Base-by-base conservation (phyloP, 768 basidiomycete species). In the Trametes cinnabarina region DNA sequence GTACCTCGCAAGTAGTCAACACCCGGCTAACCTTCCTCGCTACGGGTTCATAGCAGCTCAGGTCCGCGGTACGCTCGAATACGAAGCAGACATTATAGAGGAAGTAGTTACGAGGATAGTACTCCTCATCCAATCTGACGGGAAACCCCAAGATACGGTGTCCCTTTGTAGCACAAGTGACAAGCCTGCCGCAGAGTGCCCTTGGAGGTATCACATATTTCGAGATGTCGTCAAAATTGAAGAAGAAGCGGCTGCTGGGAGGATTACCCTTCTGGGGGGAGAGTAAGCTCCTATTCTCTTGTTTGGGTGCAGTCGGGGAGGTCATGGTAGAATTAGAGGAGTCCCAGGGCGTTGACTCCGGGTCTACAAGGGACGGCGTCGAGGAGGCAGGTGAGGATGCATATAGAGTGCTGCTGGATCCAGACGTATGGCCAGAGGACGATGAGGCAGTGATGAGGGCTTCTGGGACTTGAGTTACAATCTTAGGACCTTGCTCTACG, bases 41-140 rank as follows among this genome's bases (percentile, higher is more conserved):
- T 48, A 99, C 84, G 3, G 94, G 92, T 63, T 98, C 96, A 74
- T 95, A 98, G 63, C 94, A 95, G 67, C 92, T 94, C 52, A 98
- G 76, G 71, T 97, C 94, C 11, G 93, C 93, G 23, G 82, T 82
- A 43, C 91, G 85, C 46, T 94, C 90, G 71, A 99, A 99, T 3
- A 98, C 96, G 71, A 98, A 97, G 72, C 95, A 98, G 25, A 98
- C 74, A 69, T 98, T 98, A 74, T 91, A 98, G 62, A 88, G 81
- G 72, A 97, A 95, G 71, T 89, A 92, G 67, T 94, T 90, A 25
- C 96, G 81, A 55, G 84, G 78, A 68, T 98, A 97, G 62, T 78
- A 82, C 34, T 64, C 90, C 22, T 61, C 60, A 49, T 79, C 77
- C 50, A 94, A 76, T 61, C 88, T 82, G 43, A 92, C 86, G 3